Evolutionary conservation across 1,284 basidiomycete genomes (phyloP), one percentile per base, ranked within the genome.

Genomic region (Lignosus rhinocerotis): DNA sequence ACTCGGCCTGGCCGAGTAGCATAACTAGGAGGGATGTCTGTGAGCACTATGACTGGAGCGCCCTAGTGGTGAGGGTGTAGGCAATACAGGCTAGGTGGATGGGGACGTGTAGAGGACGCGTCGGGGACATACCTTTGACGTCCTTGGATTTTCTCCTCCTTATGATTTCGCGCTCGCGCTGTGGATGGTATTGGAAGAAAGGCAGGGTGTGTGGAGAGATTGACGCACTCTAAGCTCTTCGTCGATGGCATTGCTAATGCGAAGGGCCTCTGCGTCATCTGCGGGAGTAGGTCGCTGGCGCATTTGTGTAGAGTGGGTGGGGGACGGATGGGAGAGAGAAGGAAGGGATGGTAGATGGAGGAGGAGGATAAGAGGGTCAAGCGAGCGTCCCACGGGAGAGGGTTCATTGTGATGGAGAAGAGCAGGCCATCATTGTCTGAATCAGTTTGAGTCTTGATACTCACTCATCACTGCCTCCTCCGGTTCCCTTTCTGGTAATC

Each of bases 1-100:
- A 88, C 74, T 91, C 89, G 58, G 89, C 88, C 68, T 92, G 90
- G 10, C 90, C 90, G 33, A 92, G 79, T 6, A 71, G 66, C 68
- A 73, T 70, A 7, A 73, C 72, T 73, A 59, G 32, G 51, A 16
- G 34, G 21, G 16, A 16, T 46, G 46, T 11, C 5, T n/a, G 44
- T n/a, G 19, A 41, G 31, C 30, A 41, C 19, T 6, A 41, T 44
- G 52, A 8, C 19, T 14, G 52, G 6, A 14, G 4, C 16, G 5
- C 21, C 30, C 19, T 17, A n/a, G 17, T 42, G 25, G 44, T 14
- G 19, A 16, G 9, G 16, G 7, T 9, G 6, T 44, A n/a, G 44
- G 31, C 30, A 21, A 21, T 21, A 33, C 3, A 33, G n/a, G 31
- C 8, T 30, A 19, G n/a, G 33, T 10, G 33, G 33, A 51, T 34